Evolutionary conservation across 768 basidiomycete genomes (phyloP), one percentile per base, ranked within the genome.

Genomic region (Lactarius akahatsu): DNA sequence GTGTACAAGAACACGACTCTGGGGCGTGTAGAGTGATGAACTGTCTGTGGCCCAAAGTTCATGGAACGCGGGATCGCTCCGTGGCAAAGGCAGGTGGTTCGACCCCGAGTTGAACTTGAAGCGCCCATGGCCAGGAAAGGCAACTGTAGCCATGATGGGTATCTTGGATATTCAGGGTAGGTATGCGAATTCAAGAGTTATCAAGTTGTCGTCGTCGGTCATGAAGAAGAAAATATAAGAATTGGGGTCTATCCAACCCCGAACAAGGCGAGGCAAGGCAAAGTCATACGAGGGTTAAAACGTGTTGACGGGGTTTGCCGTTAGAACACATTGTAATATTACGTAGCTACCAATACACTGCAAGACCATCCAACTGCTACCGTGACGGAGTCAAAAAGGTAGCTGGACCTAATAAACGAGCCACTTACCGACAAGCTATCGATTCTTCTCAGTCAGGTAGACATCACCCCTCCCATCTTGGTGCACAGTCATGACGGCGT

Each of bases 401-500:
- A 56, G 45, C 4, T 15, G 40, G 18, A 38, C 10, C n/a, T 0
- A 15, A 23, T 23, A 50, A 8, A n/a, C 20, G 13, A 34, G 3
- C 52, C 38, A 1, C 54, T n/a, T 40, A 68, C 55, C 41, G 3
- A 63, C 8, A 5, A 26, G 3, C 50, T 62, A 62, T 56, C 52
- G 43, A 16, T 4, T 26, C 62, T 68, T 69, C 52, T 69, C 69
- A 2, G 55, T 60, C 50, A 68, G 20, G 62, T 69, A 62, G 38
- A 69, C 55, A 1, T 63, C 40, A 26, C 62, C 66, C 4, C 34
- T n/a, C 28, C 18, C 18, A 26, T 63, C 69, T 47, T 18, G 41
- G 20, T 64, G 40, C 26, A 69, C 65, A 11, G 47, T 16, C 63
- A 69, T 9, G 7, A 70, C 52, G 30, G 40, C 41, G 57, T 69